phyloP scores from a whole-genome alignment of 805 yeast genomes.

The Kodamaea jinghongensis region DNA sequence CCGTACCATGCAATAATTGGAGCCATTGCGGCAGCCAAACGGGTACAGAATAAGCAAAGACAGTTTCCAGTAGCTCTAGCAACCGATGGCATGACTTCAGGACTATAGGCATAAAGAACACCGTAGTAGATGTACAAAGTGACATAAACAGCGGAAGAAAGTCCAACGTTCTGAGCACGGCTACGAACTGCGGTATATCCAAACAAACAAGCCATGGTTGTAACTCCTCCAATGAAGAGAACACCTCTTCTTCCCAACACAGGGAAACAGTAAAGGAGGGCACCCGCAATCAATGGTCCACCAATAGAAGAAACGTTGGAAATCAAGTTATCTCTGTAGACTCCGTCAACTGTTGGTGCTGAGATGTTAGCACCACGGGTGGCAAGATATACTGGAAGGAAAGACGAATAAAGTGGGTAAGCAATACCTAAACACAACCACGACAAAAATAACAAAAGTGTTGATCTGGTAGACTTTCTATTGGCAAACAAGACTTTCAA shows the following conservation, averaged over 20 bases:
- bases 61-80: slow-evolving; percentile 39
- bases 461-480: slow-evolving; percentile 8
- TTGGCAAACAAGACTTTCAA: slow-evolving; percentile 14
- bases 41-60: slow-evolving; percentile 28
- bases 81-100: slow-evolving; percentile 34
- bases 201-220: slow-evolving; percentile 20
- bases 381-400: slow-evolving; percentile 41
- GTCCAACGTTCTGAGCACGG: slow-evolving; percentile 17
- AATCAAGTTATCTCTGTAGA: slow-evolving; percentile 49
- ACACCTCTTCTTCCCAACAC: slow-evolving; percentile 19
- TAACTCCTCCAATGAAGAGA: slow-evolving; percentile 18
- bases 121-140: slow-evolving; percentile 25
- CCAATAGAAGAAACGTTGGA: slow-evolving; percentile 46
- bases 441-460: slow-evolving; percentile 13
- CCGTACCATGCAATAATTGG: slow-evolving; percentile 35
- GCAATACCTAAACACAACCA: slow-evolving; percentile 49
- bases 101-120: slow-evolving; percentile 33
- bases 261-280: slow-evolving; percentile 18
- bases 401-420: slow-evolving; percentile 54
- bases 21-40: slow-evolving; percentile 29
- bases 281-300: slow-evolving; percentile 55
- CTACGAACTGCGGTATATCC: slow-evolving; percentile 20
- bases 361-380: slow-evolving; percentile 47
- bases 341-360: slow-evolving; percentile 35
- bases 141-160: slow-evolving; percentile 18